Conservation (phyloP, 164 flowering plant genomes). For the Sedum album region DNA sequence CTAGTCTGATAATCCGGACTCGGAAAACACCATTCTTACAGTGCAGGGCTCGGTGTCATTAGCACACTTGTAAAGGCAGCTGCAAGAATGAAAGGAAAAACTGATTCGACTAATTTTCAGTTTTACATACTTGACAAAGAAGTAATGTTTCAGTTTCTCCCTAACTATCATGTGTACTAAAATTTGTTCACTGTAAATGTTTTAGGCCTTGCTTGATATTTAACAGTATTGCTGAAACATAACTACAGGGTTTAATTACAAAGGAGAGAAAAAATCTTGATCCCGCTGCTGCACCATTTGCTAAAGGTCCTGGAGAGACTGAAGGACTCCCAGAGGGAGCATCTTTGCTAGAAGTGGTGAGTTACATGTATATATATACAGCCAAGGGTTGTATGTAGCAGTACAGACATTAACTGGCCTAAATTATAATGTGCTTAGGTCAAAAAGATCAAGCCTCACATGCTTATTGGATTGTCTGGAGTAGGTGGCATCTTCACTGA, state of each 20-base stretch:
- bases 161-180: neutral
- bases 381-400: no score
- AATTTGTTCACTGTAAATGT: neutral
- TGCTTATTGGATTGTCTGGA: no score
- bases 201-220: no score
- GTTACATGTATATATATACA: no score
- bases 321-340: constrained; percentile 85
- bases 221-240: constrained; percentile 11
- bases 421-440: no score
- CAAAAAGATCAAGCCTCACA: no score
- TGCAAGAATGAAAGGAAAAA: constrained; percentile 53
- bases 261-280: constrained; percentile 63
- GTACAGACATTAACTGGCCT: no score
- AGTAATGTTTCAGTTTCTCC: constrained; percentile 30
- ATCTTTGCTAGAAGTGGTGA: constrained; percentile 89
- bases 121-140: constrained; percentile 86
- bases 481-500: no score
- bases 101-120: constrained; percentile 27
- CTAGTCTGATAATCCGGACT: neutral
- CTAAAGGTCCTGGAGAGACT: constrained; percentile 48
- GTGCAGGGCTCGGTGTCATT: constrained; percentile 99
- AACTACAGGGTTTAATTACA: constrained; percentile 80
- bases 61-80: constrained; percentile 70
- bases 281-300: constrained; percentile 83
- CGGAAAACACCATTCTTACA: constrained; percentile 23